Evolutionary conservation across 768 basidiomycete species (phyloP), one percentile per base, ranked within the genome.

Genomic region (Russula griseocarnosa): DNA sequence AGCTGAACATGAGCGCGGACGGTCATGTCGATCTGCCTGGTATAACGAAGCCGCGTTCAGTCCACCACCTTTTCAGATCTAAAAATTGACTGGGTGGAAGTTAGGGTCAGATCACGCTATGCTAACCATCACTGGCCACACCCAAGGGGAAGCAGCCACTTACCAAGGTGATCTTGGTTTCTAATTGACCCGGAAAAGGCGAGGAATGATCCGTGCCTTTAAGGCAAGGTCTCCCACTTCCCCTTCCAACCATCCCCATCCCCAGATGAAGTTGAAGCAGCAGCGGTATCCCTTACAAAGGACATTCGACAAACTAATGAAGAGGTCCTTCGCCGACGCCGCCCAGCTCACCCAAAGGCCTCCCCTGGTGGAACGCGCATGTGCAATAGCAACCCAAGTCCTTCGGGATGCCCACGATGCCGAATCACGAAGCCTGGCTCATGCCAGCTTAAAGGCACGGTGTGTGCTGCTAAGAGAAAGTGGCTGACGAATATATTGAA

Each of bases 91-190:
- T 55, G 53, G 53, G 11, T 13, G 34, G 34, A 4, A 36, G 30
- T 11, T 53, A 3, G 51, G 51, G 0, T 53, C 51, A 0, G 51
- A 53, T n/a, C 51, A 53, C 16, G 10, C 51, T 8, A 32, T 53
- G 30, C 16, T 53, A 18, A 18, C 3, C 7, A 10, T 52, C 28
- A 7, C 51, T 3, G 28, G 51, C 13, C 26, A 32, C 1, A 16
- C 51, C 2, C 2, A 0, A 11, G n/a, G 2, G 1, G 9, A 36
- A 11, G 3, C 22, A 14, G 7, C 34, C 20, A 0, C 4, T 0
- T 0, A 22, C 2, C 1, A 14, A 10, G 5, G 1, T 1, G 5
- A 3, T 0, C 18, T 36, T 2, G 53, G 53, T 11, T 55, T 55
- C 5, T 55, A 0, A 8, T 55, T 0, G 34, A 55, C 32, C 53